Percentiles rank a stretch among this genome's conserved stretches.
phyloP scores from a whole-genome alignment of 1,284 basidiomycete species.

The Sanguinoderma infundibulare region DNA sequence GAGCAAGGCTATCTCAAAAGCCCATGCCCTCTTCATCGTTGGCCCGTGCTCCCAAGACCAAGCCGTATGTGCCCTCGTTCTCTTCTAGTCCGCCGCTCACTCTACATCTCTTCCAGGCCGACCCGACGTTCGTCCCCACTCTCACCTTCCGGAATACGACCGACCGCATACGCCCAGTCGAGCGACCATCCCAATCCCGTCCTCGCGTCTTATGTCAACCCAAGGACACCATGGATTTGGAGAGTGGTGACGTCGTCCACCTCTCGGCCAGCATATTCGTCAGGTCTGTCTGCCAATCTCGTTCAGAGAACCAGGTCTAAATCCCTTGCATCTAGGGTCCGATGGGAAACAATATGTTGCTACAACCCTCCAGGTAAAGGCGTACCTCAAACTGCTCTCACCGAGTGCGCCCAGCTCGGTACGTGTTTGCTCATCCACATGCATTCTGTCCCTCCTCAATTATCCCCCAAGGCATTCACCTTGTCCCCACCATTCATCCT shows the following conservation, averaged over 20 bases:
- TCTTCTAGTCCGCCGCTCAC: background rate
- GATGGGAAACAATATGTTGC: conserved; percentile 58
- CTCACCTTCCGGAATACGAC: conserved; percentile 18
- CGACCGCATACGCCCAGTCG: conserved; percentile 10
- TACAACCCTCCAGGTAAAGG: conserved; percentile 44
- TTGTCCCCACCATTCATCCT: conserved; percentile 47
- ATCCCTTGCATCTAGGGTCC: conserved; percentile 38
- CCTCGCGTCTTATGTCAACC: conserved; percentile 18
- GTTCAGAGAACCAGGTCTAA: background rate
- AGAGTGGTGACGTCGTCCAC: conserved; percentile 49
- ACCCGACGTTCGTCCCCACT: conserved; percentile 23
- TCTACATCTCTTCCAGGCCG: conserved; percentile 8
- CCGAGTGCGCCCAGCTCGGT: conserved; percentile 63
- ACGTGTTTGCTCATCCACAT: background rate
- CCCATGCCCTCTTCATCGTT: conserved; percentile 60
- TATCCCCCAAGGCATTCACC: conserved; percentile 51
- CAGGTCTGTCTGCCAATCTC: conserved; percentile 43
- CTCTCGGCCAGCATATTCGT: conserved; percentile 49
- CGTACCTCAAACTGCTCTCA: conserved; percentile 35
- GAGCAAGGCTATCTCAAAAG: conserved; percentile 63
- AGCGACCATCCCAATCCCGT: conserved; percentile 12
- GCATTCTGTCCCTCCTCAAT: background rate
- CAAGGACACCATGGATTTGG: conserved; percentile 20
- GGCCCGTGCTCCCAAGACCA: conserved; percentile 52
- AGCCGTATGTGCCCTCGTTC: conserved; percentile 46